Conservation (phyloP, 139 green algal genomes). For the Ulvella scutata region DNA sequence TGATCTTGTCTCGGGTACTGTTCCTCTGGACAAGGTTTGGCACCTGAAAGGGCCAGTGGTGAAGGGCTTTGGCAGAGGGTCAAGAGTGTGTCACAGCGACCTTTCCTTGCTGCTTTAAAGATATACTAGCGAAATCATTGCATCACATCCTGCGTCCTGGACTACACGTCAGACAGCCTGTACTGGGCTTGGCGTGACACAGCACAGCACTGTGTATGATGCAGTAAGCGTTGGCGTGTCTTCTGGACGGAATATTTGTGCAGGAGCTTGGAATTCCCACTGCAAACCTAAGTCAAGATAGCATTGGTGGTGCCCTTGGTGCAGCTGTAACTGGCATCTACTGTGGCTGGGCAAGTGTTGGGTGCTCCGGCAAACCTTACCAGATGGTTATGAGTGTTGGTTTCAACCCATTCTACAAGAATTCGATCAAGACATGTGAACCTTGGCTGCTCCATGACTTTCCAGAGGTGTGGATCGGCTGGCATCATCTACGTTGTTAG, state of each 20-base stretch:
- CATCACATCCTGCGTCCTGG: no score
- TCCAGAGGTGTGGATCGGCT: constrained; percentile 15
- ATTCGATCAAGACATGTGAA: constrained; percentile 46
- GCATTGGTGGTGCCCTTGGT: constrained; percentile 30
- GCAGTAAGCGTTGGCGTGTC: no score
- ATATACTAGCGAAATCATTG: no score
- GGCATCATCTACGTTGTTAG: neutral
- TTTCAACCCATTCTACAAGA: constrained; percentile 78
- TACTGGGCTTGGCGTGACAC: no score
- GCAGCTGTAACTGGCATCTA: constrained; percentile 76
- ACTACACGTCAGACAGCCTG: no score
- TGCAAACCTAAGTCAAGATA: constrained; percentile 61
- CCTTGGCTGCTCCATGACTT: constrained; percentile 76
- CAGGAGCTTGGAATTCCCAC: constrained; percentile 84
- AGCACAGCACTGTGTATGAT: no score
- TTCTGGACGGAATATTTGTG: no score
- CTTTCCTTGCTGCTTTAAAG: neutral
- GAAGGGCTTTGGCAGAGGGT: constrained; percentile 79
- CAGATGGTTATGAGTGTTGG: constrained; percentile 59
- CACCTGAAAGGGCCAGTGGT: constrained; percentile 65
- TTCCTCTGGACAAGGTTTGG: constrained; percentile 40
- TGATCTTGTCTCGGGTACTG: constrained; percentile 22
- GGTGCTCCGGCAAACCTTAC: constrained; percentile 17
- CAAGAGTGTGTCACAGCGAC: constrained; percentile 25
- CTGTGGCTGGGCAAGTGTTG: constrained; percentile 37